Evolutionary conservation across 1,284 basidiomycete species (phyloP), one percentile per base, ranked within the genome.

Genomic region (Malassezia furfur): DNA sequence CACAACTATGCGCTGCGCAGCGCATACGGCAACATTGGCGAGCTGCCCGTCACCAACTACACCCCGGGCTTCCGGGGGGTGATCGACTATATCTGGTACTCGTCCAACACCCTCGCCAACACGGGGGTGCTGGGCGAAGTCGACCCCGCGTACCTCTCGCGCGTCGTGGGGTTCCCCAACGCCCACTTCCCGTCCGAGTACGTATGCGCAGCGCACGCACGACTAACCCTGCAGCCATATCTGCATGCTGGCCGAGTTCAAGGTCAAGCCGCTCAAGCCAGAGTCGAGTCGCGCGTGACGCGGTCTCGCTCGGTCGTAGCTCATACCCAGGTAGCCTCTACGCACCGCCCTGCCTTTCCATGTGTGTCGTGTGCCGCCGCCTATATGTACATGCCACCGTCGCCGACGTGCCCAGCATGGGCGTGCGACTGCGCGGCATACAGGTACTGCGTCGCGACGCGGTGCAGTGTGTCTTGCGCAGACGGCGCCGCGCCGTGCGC

Each of bases 11-110:
- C 83, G 14, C 79, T 98, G 64, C 86, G 87, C 80, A 89, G 84
- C 72, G 85, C 89, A 15, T 96, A 96, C 71, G 51, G 55, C 11
- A 64, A 65, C 32, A 57, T 74, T 21, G 71, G 70, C 40, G 71
- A 74, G 50, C 77, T 87, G 50, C 81, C 84, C 41, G 78, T 93
- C 78, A 98, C 94, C 53, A 98, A 99, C 76, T 86, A 85, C 70
- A 91, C 87, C 30, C 88, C 94, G 9, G 66, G 67, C 25, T 77
- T 76, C 62, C 67, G 67, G 49, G 77, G 77, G 40, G 82, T 83
- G 47, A 83, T 98, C 68, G 94, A 98, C 78, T 93, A 96, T 75
- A 83, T 98, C 66, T 98, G 90, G 84, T 93, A 90, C 76, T 84
- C 86, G 60, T 81, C 83, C 11, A 80, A 82, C 55, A 87, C 84